Evolutionary conservation across 2,329 filamentous ascomycete species (phyloP), one percentile per base, ranked within the genome.

Genomic region (Daldinia sp.): DNA sequence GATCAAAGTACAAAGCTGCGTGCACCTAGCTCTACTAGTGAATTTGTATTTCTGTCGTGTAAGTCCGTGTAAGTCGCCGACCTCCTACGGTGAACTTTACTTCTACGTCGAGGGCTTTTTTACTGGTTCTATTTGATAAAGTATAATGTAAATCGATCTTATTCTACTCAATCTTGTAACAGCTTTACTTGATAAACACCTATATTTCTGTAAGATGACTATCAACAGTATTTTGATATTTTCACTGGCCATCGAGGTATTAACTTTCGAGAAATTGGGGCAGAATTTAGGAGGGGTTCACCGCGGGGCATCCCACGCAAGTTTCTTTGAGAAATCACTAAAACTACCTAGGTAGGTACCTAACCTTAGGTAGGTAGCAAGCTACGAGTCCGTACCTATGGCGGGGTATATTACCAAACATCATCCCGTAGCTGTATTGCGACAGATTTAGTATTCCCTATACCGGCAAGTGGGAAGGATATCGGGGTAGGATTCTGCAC

Each of bases 401-500:
- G 65, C 53, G 62, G 62, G 65, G 62, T 65, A 67, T 37, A 10
- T 10, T 37, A 10, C 8, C 60, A 64, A 17, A 59, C 63, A 63
- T 53, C 65, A 68, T 68, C 17, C 34, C 13, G 19, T 17, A 35
- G 43, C 56, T 50, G 48, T 17, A 67, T 67, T 60, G 65, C 61
- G 64, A 64, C 64, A 67, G 41, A 60, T 25, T 45, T 15, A 7
- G 43, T 54, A 56, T 25, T 50, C 61, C 39, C 43, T n/a, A 21
- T 41, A 41, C 25, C 34, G 37, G 53, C 39, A 51, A 34, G 45
- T 48, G 19, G 29, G 55, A 11, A 56, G 57, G 57, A 64, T 48
- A 37, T 62, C 63, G 63, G 58, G 58, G 41, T 21, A 23, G 41
- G 17, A 35, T 48, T 48, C 11, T 27, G 39, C 39, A 19, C 35